Base-by-base conservation (phyloP, 768 basidiomycete genomes). In the Russula emetica region DNA sequence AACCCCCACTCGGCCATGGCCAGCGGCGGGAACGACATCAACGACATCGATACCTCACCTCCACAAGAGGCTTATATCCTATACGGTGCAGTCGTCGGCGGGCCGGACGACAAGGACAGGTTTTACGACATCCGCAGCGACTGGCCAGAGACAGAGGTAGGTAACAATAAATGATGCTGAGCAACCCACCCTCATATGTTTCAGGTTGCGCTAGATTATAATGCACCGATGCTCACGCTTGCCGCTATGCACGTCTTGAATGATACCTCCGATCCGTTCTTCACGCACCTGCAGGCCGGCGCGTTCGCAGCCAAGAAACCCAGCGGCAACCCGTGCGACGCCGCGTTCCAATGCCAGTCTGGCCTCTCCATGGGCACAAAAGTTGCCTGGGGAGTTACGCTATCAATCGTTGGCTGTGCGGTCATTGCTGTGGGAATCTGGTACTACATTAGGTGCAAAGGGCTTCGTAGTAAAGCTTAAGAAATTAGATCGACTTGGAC, bases 1-100 rank as follows among this genome's bases (percentile, higher is more conserved):
- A 97, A 96, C 73, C 94, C 94, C 1, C 94, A 96, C 71, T 92
- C 90, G 6, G 94, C 93, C 2, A 81, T 90, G 76, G 90, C 95
- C 2, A 88, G 88, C 62, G 94, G 94, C 34, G 93, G 92, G 1
- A 79, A 81, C 61, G 82, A 92, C 69, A 82, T 90, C 67, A 75
- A 70, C 44, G 73, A 82, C 34, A 87, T 95, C 60, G 82, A 94
- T 72, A 88, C 85, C 2, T 80, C 80, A 52, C 94, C 94, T 2
- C 77, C 76, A 11, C 75, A 85, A 62, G 88, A 90, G 72, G 83
- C 87, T 0, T 84, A 94, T 72, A 79, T 90, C 1, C 74, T 97
- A 10, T 95, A 94, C 70, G 94, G 94, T 34, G 94, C 87, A 26
- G 83, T 94, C 30, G 82, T 96, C 16, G 95, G 95, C 50, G 95